Evolutionary conservation across 768 basidiomycete genomes (phyloP).

Genomic region (Russula ochroleuca): DNA sequence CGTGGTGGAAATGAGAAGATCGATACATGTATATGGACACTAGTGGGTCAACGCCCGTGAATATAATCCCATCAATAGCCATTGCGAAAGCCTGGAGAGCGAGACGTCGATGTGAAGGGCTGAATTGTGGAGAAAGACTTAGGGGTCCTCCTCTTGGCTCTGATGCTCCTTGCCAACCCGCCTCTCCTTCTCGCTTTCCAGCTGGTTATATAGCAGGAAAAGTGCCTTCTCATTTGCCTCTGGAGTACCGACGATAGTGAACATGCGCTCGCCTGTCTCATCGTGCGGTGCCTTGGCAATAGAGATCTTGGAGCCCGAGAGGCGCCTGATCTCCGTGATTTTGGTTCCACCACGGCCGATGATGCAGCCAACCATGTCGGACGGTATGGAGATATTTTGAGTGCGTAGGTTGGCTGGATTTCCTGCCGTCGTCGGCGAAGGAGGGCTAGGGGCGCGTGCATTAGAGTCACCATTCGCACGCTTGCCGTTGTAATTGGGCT

Average conservation of each 20-base stretch:
- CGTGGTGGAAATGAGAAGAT: conserved; percentile 24
- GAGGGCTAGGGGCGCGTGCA: conserved; percentile 50
- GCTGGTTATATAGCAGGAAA: conserved; percentile 94
- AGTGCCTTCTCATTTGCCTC: conserved; percentile 97
- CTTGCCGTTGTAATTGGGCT: conserved; percentile 43
- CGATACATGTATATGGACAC: conserved; percentile 29
- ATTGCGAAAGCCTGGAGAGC: conserved; percentile 18
- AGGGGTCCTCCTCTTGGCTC: conserved; percentile 49
- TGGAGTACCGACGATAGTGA: conserved; percentile 94
- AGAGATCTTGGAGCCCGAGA: conserved; percentile 96
- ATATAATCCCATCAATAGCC: conserved; percentile 27
- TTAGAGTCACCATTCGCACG: conserved; percentile 60
- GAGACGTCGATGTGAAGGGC: conserved; percentile 20
- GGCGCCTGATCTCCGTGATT: conserved; percentile 97
- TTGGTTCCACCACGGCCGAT: conserved; percentile 96
- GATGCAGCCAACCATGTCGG: conserved; percentile 97
- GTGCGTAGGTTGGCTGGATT: conserved; percentile 79
- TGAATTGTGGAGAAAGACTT: conserved; percentile 6
- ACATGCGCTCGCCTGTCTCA: conserved; percentile 99
- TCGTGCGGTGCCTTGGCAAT: conserved; percentile 99
- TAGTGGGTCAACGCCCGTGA: conserved; percentile 28
- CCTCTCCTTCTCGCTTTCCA: conserved; percentile 95
- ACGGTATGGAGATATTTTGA: conserved; percentile 98
- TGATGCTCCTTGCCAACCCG: conserved; percentile 81
- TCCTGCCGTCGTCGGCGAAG: conserved; percentile 47